Evolutionary conservation across 371 early-diverging fungal species (phyloP), one percentile per base, ranked within the genome.

Genomic region (Coemansia sp.): DNA sequence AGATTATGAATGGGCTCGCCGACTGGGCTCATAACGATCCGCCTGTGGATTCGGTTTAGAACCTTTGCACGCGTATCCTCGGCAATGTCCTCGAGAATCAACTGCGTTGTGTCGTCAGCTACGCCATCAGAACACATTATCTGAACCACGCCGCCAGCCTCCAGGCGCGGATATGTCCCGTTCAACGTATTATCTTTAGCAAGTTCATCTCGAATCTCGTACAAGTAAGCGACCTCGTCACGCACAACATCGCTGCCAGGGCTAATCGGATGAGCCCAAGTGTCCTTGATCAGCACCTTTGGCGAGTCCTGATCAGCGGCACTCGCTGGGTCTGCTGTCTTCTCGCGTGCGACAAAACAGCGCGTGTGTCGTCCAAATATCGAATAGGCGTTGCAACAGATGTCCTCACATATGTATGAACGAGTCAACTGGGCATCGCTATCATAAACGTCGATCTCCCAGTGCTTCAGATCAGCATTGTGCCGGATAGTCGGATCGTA

Each of bases 21-120:
- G 3, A 69, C 32, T 0, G 58, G 62, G 11, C 58, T 36, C 70
- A 65, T 69, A 0, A 23, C 69, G 1, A 73, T 48, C 13, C 69
- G 68, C 15, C 19, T 15, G 48, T 73, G 73, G 3, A 49, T 53
- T 2, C 59, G 51, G 11, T 3, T 2, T 7, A 8, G 53, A 3
- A 53, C 6, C 2, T 52, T 8, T 19, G 36, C 51, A 39, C 12
- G 15, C 51, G 36, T 17, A 0, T 40, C 19, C 3, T 19, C 15
- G 17, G 12, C 49, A 3, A n/a, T 28, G n/a, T 19, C 32, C 15
- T 23, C 13, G 15, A 40, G 5, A 32, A 56, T 46, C 13, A 13
- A 3, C 4, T 21, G 21, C 9, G 40, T 56, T 4, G 39, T 46
- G 9, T 40, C 48, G 3, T 46, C 26, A 6, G 9, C 44, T 23